A percentile compares a stretch with the other conserved stretches of the same genome.
phyloP scores from a whole-genome alignment of 148 eudicot species.

The Rheum nobile region DNA sequence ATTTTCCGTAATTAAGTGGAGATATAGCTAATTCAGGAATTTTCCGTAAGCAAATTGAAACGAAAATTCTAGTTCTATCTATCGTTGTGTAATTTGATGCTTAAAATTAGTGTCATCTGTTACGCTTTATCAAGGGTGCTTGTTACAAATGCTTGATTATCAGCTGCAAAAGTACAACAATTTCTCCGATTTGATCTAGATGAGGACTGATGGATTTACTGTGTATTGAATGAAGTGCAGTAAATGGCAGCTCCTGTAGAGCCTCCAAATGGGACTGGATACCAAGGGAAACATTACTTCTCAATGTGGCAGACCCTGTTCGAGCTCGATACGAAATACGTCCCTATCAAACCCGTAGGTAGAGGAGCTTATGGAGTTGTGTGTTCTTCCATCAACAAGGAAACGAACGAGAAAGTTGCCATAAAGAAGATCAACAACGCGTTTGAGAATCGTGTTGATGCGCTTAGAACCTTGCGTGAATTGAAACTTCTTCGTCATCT shows the following conservation, averaged over 20 bases:
- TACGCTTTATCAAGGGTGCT: too few relatives aligned
- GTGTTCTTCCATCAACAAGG: constrained; percentile 51
- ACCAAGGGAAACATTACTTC: constrained; percentile 54
- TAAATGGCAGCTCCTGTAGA: constrained; percentile 56
- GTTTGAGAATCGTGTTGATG: constrained; percentile 59
- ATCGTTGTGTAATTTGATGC: neutral
- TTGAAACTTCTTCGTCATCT: constrained; percentile 57
- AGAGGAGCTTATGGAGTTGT: constrained; percentile 62
- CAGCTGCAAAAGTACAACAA: neutral
- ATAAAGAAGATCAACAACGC: constrained; percentile 55
- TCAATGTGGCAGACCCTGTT: constrained; percentile 59
- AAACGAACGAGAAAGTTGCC: constrained; percentile 58
- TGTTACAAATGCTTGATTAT: too few relatives aligned
- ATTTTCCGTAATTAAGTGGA: too few relatives aligned
- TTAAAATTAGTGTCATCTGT: neutral
- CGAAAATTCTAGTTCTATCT: too few relatives aligned
- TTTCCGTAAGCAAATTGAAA: neutral
- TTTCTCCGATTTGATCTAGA: too few relatives aligned
- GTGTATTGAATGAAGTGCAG: constrained; percentile 15
- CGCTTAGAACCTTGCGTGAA: constrained; percentile 59
- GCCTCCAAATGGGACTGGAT: constrained; percentile 45
- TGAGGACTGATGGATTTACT: neutral
- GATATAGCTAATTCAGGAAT: too few relatives aligned
- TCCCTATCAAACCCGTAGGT: constrained; percentile 58
- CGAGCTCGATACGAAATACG: constrained; percentile 59